Evolutionary conservation across 441 rosid genomes (phyloP).

Genomic region (Bocquillonia castaneifolia): DNA sequence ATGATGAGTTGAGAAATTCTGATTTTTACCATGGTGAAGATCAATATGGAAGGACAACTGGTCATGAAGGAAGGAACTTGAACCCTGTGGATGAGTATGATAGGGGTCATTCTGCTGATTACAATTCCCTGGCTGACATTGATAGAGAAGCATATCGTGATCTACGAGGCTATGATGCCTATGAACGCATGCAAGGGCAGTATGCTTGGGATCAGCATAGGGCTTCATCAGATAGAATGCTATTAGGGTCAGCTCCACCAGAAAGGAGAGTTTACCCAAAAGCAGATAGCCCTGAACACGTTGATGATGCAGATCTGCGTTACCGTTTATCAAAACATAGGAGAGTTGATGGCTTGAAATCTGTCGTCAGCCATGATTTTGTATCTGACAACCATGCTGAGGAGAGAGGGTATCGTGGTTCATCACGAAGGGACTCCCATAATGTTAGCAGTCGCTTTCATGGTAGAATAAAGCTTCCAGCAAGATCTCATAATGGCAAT

Average conservation of each 20-base stretch:
- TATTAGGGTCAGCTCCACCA: conserved; percentile 32
- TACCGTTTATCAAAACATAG: conserved; percentile 62
- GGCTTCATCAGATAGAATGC: conserved; percentile 50
- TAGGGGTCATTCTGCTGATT: conserved; percentile 42
- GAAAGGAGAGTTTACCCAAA: conserved; percentile 48
- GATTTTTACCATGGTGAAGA: conserved; percentile 72
- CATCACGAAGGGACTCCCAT: conserved; percentile 43
- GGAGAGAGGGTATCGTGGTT: conserved; percentile 40
- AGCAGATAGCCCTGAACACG: conserved; percentile 46
- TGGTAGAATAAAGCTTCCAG: conserved; percentile 82
- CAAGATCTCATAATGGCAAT: conserved; percentile 37
- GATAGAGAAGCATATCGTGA: conserved; percentile 42
- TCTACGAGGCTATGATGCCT: conserved; percentile 41
- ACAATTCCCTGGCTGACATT: conserved; percentile 38
- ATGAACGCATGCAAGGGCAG: conserved; percentile 50
- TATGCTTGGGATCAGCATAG: conserved; percentile 54
- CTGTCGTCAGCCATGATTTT: conserved; percentile 58
- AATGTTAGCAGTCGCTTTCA: conserved; percentile 52
- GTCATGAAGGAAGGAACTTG: conserved; percentile 51
- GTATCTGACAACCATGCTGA: conserved; percentile 36
- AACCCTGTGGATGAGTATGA: conserved; percentile 55
- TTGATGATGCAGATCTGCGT: conserved; percentile 59
- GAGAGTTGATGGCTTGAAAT: conserved; percentile 60
- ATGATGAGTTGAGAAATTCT: conserved; percentile 59
- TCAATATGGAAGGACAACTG: conserved; percentile 49